Evolutionary conservation across 331 rosid species (phyloP), one percentile per base, ranked within the genome.

Genomic region (Malus hybrid): DNA sequence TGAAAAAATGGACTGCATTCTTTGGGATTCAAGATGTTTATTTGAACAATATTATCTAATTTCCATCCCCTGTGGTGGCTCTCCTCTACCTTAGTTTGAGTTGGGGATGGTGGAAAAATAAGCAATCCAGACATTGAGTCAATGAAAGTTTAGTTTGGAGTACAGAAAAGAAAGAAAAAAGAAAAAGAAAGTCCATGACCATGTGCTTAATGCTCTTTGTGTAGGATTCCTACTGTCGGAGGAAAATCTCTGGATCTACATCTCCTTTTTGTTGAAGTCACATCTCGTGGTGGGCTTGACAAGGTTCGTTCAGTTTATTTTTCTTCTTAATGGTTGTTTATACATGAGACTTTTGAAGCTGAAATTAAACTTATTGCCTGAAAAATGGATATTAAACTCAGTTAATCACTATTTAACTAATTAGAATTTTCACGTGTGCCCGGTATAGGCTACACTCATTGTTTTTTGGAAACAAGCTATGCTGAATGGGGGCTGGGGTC

Each of bases 241-340:
- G 96, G 96, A 77, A 93, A 78, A 79, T 65, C 85, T 9, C 82
- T 93, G 42, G 93, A 93, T 86, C 85, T 93, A 14, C 81, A 90
- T 84, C 80, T 76, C 73, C 95, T 90, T 78, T 93, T 93, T 68
- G 65, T 86, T 5, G 93, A 93, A 87, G 98, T 93, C 61, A 90
- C 98, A 65, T 76, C 86, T 72, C 93, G 91, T 20, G 98, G 95
- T 39, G 98, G 96, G 73, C 65, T 90, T 69, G 93, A 89, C 75
- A 93, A 90, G 97, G 97, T 90, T 80, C 54, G 46, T 71, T 52
- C 57, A 1, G 60, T 71, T 59, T n/a, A 16, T 36, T 77, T 61
- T 74, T 54, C 65, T 52, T 24, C 27, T 31, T 63, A 14, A 42
- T 32, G 15, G n/a, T 20, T 52, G 18, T 31, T 7, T 50, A 19